Base-by-base conservation (phyloP, 306 rosid species). In the Notholithocarpus densiflorus region DNA sequence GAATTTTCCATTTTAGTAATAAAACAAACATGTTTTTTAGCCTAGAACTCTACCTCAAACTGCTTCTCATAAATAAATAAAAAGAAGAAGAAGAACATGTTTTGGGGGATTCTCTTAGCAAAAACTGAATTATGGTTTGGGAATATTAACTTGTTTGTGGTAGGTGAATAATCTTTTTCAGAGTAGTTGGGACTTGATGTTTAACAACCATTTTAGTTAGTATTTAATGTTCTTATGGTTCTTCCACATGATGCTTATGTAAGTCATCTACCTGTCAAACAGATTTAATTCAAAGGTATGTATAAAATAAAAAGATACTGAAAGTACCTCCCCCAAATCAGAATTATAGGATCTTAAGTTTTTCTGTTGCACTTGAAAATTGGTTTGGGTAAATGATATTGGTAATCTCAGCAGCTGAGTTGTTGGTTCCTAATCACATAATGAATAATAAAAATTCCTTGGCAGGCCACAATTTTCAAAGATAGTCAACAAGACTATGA, bases 401-500 rank as follows among this genome's bases (percentile, higher is more conserved):
- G 34, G 62, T 5, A 72, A 40, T 77, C 45, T 86, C 54, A 62
- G 48, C 56, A 64, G 48, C 20, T 55, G 23, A 10, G 26, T 55
- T 68, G 75, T 29, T 72, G 12, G 55, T 31, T 54, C 40, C 64
- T n/a, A 73, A 79, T 23, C 34, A 53, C 37, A 18, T 52, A n/a
- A 45, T 45, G 32, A 23, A 40, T 19, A 40, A 48, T 3, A 40
- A 20, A 8, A 27, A 40, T 74, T 34, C 45, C 24, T 64, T 81
- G 76, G 57, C 97, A 96, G 99, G 99, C 98, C 27, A 84, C 1
- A 45, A 7, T 84, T 69, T 82, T 74, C 54, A 37, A 18, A 18
- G 98, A 96, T 84, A 54, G 0, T 3, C 91, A 90, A 0, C 0
- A 0, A 68, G 27, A 82, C 3, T 83, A 96, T 84, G 83, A 81